phyloP scores from a whole-genome alignment of 768 basidiomycete genomes.

The Clavaria fumosa region DNA sequence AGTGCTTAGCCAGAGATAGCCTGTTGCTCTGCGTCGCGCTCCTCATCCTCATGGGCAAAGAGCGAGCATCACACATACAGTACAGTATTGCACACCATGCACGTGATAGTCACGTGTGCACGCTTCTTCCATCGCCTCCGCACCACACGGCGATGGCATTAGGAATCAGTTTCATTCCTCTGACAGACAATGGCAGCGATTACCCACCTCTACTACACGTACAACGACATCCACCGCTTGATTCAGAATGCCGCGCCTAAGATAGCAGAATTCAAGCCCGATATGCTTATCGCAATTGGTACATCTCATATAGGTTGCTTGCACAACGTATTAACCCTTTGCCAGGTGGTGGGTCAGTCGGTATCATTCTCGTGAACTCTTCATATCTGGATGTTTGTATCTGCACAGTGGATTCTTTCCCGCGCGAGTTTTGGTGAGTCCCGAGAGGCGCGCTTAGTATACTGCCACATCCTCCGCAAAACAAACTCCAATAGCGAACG shows the following conservation, averaged over 20 bases:
- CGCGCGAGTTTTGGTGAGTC: constrained; percentile 73
- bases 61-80: too few relatives aligned
- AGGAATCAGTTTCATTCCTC: too few relatives aligned
- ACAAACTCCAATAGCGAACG: constrained; percentile 67
- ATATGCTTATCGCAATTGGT: constrained; percentile 77
- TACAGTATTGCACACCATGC: too few relatives aligned
- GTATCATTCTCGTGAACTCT: too few relatives aligned
- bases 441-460: too few relatives aligned
- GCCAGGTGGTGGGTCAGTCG: constrained; percentile 67
- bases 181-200: not conserved
- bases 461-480: too few relatives aligned
- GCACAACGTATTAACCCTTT: constrained; percentile 9
- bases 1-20: too few relatives aligned
- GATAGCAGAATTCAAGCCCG: constrained; percentile 79
- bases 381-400: constrained; percentile 6
- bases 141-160: too few relatives aligned
- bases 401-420: constrained; percentile 89
- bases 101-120: too few relatives aligned
- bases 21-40: too few relatives aligned
- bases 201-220: constrained; percentile 38
- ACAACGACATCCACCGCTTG: constrained; percentile 87
- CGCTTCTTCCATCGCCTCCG: too few relatives aligned
- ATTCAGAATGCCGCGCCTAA: constrained; percentile 50
- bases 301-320: not conserved
- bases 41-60: too few relatives aligned